A percentile compares a stretch with the other conserved stretches of the same genome.
Evolutionary conservation across 352 stramenopile genomes (phyloP).

Genomic region (Globisporangium middletonii): DNA sequence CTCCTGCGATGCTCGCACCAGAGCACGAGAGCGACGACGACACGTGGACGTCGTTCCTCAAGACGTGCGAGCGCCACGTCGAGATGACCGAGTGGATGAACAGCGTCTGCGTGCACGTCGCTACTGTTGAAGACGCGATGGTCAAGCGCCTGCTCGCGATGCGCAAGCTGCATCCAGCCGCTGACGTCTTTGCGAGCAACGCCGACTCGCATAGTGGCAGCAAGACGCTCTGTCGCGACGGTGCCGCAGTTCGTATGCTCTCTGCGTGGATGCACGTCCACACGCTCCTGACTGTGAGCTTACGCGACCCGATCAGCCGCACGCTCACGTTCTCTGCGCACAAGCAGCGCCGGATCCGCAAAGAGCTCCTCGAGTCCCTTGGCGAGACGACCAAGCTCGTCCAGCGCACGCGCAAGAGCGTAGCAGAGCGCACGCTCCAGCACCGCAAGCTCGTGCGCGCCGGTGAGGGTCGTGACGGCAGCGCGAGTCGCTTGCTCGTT

Average conservation of each 20-base stretch:
- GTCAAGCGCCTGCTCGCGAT: conserved; percentile 29
- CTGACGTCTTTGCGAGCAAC: too few relatives aligned
- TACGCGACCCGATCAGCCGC: conserved; percentile 41
- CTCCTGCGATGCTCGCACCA: too few relatives aligned
- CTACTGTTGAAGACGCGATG: conserved; percentile 27
- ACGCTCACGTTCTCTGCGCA: conserved; percentile 47
- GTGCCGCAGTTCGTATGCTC: conserved; percentile 8
- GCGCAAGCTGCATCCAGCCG: conserved; percentile 13
- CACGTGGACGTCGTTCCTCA: conserved; percentile 6
- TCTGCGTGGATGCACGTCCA: conserved; percentile 27
- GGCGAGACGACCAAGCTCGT: conserved; percentile 24
- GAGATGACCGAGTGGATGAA: conserved; percentile 40
- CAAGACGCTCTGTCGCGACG: too few relatives aligned
- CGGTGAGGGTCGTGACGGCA: not conserved
- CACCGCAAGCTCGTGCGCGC: conserved; percentile 8
- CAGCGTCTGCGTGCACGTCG: conserved; percentile 28
- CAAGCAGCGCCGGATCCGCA: conserved; percentile 37
- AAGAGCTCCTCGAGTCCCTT: conserved; percentile 31
- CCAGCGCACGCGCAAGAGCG: conserved; percentile 13
- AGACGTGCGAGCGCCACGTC: conserved; percentile 14
- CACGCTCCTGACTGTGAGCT: conserved; percentile 28
- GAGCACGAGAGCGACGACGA: conserved; percentile 1
- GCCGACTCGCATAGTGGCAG: too few relatives aligned
- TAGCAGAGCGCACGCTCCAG: conserved; percentile 17
- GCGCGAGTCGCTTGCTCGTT: too few relatives aligned